A percentile compares a stretch with the other conserved stretches of the same genome.
These are phyloP conservation scores for Colletotrichum tabaci DNA, from an alignment of 2,329 filamentous ascomycete species.

Conservation along the genomic window DNA sequence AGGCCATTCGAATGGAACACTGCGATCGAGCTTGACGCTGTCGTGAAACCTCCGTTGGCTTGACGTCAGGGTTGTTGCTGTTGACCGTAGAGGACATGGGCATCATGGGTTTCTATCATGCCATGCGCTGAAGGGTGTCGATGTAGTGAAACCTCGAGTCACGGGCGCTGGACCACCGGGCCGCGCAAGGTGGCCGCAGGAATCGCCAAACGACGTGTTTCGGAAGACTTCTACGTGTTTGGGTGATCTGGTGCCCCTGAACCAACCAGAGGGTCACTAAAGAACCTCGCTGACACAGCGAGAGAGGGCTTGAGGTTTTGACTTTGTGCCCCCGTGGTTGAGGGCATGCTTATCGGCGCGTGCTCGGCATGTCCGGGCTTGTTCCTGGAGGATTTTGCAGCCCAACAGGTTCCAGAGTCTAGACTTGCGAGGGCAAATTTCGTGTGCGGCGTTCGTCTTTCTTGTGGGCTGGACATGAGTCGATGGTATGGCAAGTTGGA, in stretches of 20 bases:
- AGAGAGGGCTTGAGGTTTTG: not conserved
- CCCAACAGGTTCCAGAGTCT: conserved; percentile 4
- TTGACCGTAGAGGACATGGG: not conserved
- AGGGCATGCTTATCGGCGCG: not conserved
- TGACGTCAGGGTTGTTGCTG: conserved; percentile 13
- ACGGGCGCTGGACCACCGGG: conserved; percentile 20
- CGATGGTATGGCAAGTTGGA: conserved; percentile 15
- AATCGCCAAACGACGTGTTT: conserved; percentile 35
- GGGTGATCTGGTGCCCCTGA: conserved; percentile 11
- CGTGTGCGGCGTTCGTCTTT: not conserved
- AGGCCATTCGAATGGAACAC: not conserved
- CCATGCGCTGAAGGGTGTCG: conserved; percentile 25
- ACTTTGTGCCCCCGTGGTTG: not conserved
- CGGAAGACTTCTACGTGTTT: conserved; percentile 3
- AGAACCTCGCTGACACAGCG: not conserved
- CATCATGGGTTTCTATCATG: conserved; percentile 17
- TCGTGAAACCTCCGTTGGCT: conserved; percentile 28
- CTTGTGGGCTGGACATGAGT: conserved; percentile 24
- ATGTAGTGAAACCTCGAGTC: conserved; percentile 20
- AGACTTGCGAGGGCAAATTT: conserved; percentile 13
- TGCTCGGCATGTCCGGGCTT: not conserved
- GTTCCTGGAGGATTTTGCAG: conserved; percentile 4
- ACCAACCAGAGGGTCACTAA: conserved; percentile 9
- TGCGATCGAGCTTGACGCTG: conserved; percentile 7
- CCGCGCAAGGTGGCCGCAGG: conserved; percentile 29